phyloP scores from a whole-genome alignment of 106 monocot genomes.

The Allium cepa region DNA sequence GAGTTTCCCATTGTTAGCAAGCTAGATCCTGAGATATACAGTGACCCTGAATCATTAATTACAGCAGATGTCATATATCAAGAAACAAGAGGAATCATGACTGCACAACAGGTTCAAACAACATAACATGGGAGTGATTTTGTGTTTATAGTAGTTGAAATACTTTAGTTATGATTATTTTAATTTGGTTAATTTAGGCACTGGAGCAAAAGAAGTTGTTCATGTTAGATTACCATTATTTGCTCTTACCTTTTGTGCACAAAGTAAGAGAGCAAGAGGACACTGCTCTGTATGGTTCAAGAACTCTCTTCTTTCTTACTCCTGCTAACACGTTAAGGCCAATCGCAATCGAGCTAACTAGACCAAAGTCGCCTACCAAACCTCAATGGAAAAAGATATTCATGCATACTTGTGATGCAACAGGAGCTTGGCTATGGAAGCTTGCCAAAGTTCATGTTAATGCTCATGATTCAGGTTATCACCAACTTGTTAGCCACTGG shows the following conservation, averaged over 20 bases:
- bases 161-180: too few relatives aligned
- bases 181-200: slow-evolving; percentile 38
- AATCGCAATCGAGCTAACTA: slow-evolving; percentile 71
- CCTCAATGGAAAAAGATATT: slow-evolving; percentile 46
- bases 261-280: slow-evolving; percentile 31
- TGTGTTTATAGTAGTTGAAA: too few relatives aligned
- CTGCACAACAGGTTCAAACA: slow-evolving; percentile 34
- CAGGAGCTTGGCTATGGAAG: slow-evolving; percentile 61
- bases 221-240: slow-evolving; percentile 74
- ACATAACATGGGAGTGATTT: too few relatives aligned
- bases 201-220: slow-evolving; percentile 53
- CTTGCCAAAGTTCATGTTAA: slow-evolving; percentile 61
- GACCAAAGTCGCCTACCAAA: slow-evolving; percentile 32
- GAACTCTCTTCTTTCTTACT: slow-evolving; percentile 64
- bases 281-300: slow-evolving; percentile 48
- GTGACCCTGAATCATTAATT: slow-evolving; percentile 49
- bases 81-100: slow-evolving; percentile 48
- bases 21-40: slow-evolving; percentile 62
- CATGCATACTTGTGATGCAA: slow-evolving; percentile 31
- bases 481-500: slow-evolving; percentile 84
- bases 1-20: slow-evolving; percentile 70
- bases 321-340: slow-evolving; percentile 31
- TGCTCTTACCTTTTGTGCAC: slow-evolving; percentile 53
- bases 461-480: slow-evolving; percentile 59
- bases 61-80: slow-evolving; percentile 42